These are phyloP conservation scores for Lasiosphaeria hispida DNA, from an alignment of 495 filamentous ascomycete genomes.

Conservation along the genomic window DNA sequence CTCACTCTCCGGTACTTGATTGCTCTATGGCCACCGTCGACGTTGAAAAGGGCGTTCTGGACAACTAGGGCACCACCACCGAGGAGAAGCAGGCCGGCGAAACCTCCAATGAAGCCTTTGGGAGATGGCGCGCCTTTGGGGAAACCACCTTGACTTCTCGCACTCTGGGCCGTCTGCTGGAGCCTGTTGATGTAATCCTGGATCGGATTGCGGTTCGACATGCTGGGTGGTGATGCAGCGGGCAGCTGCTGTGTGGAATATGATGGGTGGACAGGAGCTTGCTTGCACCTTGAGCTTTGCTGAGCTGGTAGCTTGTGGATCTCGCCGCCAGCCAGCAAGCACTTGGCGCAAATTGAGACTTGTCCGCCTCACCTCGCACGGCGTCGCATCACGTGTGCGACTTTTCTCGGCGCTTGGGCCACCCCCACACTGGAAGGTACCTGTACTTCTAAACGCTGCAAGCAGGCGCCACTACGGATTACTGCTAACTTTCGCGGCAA, in stretches of 20 bases:
- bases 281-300: conserved; percentile 1
- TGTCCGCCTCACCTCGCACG: no score
- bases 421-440: no score
- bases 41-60: conserved; percentile 95
- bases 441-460: no score
- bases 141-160: conserved; percentile 35
- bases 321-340: no score
- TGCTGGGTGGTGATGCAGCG: conserved; percentile 28
- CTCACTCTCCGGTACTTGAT: conserved; percentile 96
- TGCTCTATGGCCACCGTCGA: conserved; percentile 97
- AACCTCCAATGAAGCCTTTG: conserved; percentile 28
- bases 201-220: conserved; percentile 49
- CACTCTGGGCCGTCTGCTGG: conserved; percentile 24
- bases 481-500: no score
- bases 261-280: not conserved
- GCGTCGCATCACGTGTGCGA: no score
- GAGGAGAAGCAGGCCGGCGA: conserved; percentile 48
- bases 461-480: no score
- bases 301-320: not conserved
- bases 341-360: no score
- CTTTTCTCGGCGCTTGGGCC: no score
- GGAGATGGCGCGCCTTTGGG: conserved; percentile 32
- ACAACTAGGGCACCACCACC: conserved; percentile 62
- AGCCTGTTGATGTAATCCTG: conserved; percentile 41
- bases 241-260: not conserved